Conservation (phyloP, 768 basidiomycete genomes). For the Scleroderma citrinum region DNA sequence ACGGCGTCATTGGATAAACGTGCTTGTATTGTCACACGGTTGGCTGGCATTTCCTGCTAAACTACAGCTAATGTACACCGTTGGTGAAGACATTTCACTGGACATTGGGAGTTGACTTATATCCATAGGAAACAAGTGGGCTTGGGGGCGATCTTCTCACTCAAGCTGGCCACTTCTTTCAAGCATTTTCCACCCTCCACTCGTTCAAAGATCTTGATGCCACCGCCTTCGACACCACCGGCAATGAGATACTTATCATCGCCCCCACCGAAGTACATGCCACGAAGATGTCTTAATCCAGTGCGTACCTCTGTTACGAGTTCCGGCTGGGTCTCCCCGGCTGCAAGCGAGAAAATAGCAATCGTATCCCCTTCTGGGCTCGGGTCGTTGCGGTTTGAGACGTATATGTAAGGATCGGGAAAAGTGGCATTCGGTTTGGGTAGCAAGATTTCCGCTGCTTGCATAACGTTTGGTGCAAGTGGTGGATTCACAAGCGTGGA, state of each 20-base stretch:
- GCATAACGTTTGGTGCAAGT: conserved; percentile 44
- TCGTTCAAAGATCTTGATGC: conserved; percentile 68
- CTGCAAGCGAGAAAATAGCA: conserved; percentile 55
- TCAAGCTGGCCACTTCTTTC: conserved; percentile 44
- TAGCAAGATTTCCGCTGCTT: conserved; percentile 66
- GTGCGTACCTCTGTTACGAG: conserved; percentile 60
- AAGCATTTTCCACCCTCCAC: conserved; percentile 52
- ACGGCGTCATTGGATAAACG: conserved; percentile 34
- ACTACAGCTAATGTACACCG: background rate
- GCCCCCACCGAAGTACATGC: conserved; percentile 59
- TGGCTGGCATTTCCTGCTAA: background rate
- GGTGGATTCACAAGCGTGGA: conserved; percentile 44
- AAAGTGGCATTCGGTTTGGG: conserved; percentile 46
- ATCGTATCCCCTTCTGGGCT: conserved; percentile 66
- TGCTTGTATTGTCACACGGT: background rate
- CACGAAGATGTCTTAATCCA: conserved; percentile 65
- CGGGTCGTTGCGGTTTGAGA: conserved; percentile 72
- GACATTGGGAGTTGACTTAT: conserved; percentile 10
- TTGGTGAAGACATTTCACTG: background rate
- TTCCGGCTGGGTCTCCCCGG: conserved; percentile 37
- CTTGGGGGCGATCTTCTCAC: conserved; percentile 30
- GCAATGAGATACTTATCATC: conserved; percentile 57
- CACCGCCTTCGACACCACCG: conserved; percentile 58
- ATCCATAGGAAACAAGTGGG: conserved; percentile 37
- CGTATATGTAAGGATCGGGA: conserved; percentile 57